Evolutionary conservation across 2,329 filamentous ascomycete species (phyloP).

Genomic region (Fusarium brevicatenulatum): DNA sequence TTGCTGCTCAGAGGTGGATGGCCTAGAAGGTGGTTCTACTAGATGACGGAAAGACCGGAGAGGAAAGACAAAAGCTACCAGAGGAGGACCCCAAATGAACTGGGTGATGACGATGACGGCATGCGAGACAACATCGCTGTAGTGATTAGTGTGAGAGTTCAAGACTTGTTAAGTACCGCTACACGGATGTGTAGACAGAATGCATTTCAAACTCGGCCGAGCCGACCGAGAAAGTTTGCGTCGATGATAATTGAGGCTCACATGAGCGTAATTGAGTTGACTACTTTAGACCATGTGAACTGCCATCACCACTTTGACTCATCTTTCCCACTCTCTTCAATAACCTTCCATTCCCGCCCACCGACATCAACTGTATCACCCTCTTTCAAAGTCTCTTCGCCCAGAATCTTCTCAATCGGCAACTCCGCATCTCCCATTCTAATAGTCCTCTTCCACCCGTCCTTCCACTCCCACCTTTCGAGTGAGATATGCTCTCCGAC

Average conservation of each 20-base stretch:
- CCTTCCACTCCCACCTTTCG: constrained; percentile 65
- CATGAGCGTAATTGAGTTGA: not conserved
- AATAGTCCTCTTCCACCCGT: constrained; percentile 50
- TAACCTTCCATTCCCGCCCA: constrained; percentile 49
- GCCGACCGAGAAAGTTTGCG: constrained; percentile 1
- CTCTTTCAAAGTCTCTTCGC: constrained; percentile 14
- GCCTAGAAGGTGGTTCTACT: constrained; percentile 19
- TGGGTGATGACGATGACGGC: not conserved
- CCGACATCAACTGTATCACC: constrained; percentile 36
- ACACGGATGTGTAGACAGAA: constrained; percentile 13
- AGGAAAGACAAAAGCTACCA: constrained; percentile 14
- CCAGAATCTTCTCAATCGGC: constrained; percentile 47
- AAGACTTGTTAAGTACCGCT: not conserved
- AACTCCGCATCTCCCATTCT: constrained; percentile 49
- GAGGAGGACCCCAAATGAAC: not conserved
- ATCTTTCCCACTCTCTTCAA: constrained; percentile 41
- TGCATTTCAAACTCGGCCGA: constrained; percentile 14
- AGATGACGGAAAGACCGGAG: constrained; percentile 12
- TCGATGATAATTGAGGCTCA: not conserved
- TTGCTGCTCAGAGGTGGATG: constrained; percentile 7
- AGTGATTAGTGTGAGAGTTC: constrained; percentile 4
- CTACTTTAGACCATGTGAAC: not conserved
- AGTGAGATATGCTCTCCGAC: constrained; percentile 54
- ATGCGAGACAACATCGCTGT: constrained; percentile 7
- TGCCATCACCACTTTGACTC: not conserved